These are phyloP conservation scores for Berkeleyomyces basicola DNA, from an alignment of 2,329 filamentous ascomycete species.

Conservation along the genomic window DNA sequence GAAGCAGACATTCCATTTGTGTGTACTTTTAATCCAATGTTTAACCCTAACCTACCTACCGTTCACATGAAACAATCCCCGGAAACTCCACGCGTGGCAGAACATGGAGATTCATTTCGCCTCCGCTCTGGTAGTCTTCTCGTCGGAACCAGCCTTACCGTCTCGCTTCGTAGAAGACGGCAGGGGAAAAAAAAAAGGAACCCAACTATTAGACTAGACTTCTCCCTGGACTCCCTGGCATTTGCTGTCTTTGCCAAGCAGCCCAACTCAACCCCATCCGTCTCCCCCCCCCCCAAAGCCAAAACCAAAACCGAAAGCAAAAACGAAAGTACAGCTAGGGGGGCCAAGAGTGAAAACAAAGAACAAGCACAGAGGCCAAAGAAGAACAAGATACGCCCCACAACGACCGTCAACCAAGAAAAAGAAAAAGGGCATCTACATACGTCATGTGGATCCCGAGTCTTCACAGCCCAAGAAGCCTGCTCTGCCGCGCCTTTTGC, in stretches of 20 bases:
- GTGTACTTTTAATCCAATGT: neutral
- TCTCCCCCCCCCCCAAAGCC: too few species aligned
- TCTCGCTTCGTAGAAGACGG: neutral
- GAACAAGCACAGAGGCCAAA: neutral
- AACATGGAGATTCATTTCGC: too few species aligned
- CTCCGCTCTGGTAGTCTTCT: neutral
- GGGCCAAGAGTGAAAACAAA: neutral
- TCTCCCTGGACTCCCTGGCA: neutral
- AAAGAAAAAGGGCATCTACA: neutral
- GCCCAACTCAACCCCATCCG: too few species aligned
- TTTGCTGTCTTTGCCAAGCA: neutral
- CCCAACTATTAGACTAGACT: neutral
- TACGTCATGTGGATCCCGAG: neutral
- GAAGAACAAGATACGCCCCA: neutral
- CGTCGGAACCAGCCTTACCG: neutral
- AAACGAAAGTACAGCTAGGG: too few species aligned
- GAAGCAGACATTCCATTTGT: neutral
- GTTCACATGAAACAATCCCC: too few species aligned
- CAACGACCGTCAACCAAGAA: neutral
- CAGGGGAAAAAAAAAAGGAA: neutral
- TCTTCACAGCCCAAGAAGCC: neutral
- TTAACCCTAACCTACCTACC: neutral
- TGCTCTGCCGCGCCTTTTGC: neutral
- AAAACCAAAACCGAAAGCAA: too few species aligned
- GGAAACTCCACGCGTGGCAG: too few species aligned